Base-by-base conservation (phyloP, 805 yeast species). In the Metschnikowia noctiluminum region DNA sequence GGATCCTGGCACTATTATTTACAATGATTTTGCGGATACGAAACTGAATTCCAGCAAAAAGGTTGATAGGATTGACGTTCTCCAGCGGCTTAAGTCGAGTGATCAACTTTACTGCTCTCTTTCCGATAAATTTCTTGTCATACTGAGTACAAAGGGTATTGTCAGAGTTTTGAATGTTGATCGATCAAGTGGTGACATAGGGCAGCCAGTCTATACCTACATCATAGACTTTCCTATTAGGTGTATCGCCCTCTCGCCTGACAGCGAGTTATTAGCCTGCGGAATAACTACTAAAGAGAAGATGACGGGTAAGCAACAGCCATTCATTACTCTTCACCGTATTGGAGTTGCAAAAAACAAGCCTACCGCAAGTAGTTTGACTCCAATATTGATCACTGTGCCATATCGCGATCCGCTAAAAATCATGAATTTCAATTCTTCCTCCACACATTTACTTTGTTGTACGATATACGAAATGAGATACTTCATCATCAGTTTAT, bases 361-460 rank as follows among this genome's bases (percentile, higher is more conserved):
- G 21, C 21, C 21, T 2, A 4, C 21, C 21, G 21, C 21, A 21
- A 4, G 21, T 21, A 21, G 21, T 21, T 21, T 21, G 21, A 80
- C 79, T 38, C 85, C 89, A 2, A 76, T 85, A 9, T 81, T 90
- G 1, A 81, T 90, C 31, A 85, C 95, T 0, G 74, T 88, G 43
- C 97, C 97, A 0, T 89, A 89, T 64, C 69, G 88, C 30, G 97
- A 92, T 63, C 95, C 96, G 1, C 81, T 91, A 36, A 85, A 85
- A 54, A 73, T 85, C 2, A 65, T 91, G 9, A 79, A 81, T 42
- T 88, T 91, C 63, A 87, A 95, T 5, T 72, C 80, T 1, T 84
- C 85, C 46, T 87, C 89, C 0, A 69, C 79, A 3, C 85, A 85
- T 57, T 58, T 91, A 32, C 73, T 90, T 3, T 89, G 95, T 57